Base-by-base conservation (phyloP, 768 basidiomycete species). In the Mycena amicta region DNA sequence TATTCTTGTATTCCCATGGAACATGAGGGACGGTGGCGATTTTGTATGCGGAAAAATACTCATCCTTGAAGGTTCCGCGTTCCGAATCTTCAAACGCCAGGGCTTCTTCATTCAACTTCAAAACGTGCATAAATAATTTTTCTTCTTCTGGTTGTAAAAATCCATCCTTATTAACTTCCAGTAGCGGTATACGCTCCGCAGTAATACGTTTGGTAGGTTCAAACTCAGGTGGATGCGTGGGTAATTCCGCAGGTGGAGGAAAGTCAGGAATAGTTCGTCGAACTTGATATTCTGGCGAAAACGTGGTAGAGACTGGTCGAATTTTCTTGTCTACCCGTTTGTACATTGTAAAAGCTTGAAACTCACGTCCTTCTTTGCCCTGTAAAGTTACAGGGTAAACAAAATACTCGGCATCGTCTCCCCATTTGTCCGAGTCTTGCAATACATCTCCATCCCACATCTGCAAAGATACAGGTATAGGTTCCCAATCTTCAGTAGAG, bases 231-330 rank as follows among this genome's bases (percentile, higher is more conserved):
- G 53, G 53, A 3, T 46, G 39, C 13, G 41, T n/a, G 6, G 53
- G 11, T 26, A 55, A 27, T 2, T 20, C 4, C 5, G 53, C 8
- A 37, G 26, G 40, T 55, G n/a, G n/a, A 15, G 53, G 40, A 39
- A 25, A 26, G 13, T 43, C 63, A 0, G 60, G 57, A 55, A 73
- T 68, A 57, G 3, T 28, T 50, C 55, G 2, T 5, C 22, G 26
- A 22, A 50, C 47, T 33, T 31, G 8, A 16, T 46, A 31, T 22
- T 51, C 49, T n/a, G 47, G 46, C 3, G 55, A 31, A 27, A 45
- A 20, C 70, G 67, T 8, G 67, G 60, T 70, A 64, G 74, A 55
- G 4, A 0, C 70, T 65, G 26, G 74, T 60, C 0, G 56, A 65
- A 0, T 53, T 16, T 43, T 72, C 57, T 16, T 71, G 62, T 22